Evolutionary conservation across 495 filamentous ascomycete genomes (phyloP).

Genomic region (Aspergillus incahuasiensis): DNA sequence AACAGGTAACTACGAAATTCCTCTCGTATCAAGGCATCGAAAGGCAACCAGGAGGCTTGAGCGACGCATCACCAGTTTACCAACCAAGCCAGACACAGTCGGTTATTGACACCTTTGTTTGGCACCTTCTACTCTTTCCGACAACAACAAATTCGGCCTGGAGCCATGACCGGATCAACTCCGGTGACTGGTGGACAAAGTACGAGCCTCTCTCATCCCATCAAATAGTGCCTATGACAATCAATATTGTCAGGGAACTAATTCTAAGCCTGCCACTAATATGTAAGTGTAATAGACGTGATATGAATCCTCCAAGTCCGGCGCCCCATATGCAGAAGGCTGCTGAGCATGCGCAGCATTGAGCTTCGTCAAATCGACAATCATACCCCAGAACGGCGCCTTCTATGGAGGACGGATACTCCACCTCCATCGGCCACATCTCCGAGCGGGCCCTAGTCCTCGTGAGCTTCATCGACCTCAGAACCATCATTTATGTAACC

Average conservation of each 20-base stretch:
- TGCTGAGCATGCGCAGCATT: background rate
- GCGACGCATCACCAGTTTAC: background rate
- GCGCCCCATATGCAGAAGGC: background rate
- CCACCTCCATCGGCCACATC: constrained; percentile 3
- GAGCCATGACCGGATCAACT: background rate
- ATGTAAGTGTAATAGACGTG: background rate
- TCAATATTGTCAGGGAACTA: background rate
- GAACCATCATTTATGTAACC: no score
- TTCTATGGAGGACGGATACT: background rate
- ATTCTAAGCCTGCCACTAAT: background rate
- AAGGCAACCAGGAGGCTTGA: background rate
- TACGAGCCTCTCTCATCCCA: no score
- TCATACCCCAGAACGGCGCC: background rate
- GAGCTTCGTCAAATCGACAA: background rate
- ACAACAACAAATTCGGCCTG: background rate
- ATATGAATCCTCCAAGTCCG: background rate
- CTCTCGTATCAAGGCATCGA: background rate
- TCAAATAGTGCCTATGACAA: no score
- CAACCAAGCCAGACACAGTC: background rate
- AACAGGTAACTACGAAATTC: background rate
- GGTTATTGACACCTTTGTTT: background rate
- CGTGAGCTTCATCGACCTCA: background rate
- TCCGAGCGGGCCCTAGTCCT: background rate
- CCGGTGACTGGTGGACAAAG: background rate
- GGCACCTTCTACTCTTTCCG: background rate